Evolutionary conservation across 2,329 filamentous ascomycete genomes (phyloP), one percentile per base, ranked within the genome.

Genomic region (Colletotrichum somersetense): DNA sequence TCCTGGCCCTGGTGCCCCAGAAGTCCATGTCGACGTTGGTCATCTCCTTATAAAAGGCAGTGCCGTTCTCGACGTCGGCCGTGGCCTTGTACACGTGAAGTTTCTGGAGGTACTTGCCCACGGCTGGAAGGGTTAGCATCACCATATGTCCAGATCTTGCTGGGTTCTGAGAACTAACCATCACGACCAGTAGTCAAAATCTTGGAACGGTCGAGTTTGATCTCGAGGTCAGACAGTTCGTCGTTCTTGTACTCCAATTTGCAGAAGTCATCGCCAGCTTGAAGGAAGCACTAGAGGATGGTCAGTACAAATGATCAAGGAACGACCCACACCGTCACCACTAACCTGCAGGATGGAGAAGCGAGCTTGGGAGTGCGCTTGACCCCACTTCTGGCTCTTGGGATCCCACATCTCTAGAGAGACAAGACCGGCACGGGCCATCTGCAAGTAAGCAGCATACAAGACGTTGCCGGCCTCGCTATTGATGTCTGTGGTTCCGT

Each of bases 341-440:
- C 76, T 20, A 72, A 81, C 81, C 77, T 89, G 90, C 52, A 98
- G 85, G 77, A 98, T 97, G 63, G 92, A 93, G 83, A 95, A 98
- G 14, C 95, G 92, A 30, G 95, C 95, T 82, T 97, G 94, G 83
- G 94, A 97, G 80, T 97, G 95, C 75, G 93, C 89, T 82, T 97
- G 95, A 11, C 95, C 95, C 95, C 95, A 97, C 84, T 97, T 97
- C 75, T 91, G 87, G 77, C 89, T 91, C 84, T 95, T 95, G 7
- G 95, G 95, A 78, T 98, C 95, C 95, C 95, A 98, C 87, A 96
- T 94, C 80, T 98, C 96, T 30, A 98, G 88, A 1, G 95, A 93
- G 7, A 91, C 89, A 56, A 99, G 86, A 73, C 96, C 96, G n/a
- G 95, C 94, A 48, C 95, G 91, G 18, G 96, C 96, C 96, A 99